Evolutionary conservation across 352 stramenopile genomes (phyloP).

Genomic region (Elongisporangium senticosum): DNA sequence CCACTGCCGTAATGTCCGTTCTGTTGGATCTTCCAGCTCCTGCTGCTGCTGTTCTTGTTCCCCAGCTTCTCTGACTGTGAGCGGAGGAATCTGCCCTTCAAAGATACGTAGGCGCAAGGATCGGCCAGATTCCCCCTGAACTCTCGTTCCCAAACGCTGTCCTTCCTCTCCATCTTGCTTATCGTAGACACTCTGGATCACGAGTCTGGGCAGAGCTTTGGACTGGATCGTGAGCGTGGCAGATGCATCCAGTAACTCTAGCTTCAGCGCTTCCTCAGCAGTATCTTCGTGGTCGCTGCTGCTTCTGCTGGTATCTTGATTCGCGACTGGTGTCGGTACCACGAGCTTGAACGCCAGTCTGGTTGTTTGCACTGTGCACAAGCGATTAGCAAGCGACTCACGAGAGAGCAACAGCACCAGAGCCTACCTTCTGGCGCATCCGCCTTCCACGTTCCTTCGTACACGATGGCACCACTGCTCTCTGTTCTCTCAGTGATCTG

Average conservation of each 20-base stretch:
- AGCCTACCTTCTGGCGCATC: constrained; percentile 17
- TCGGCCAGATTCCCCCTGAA: constrained; percentile 29
- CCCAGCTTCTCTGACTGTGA: background rate
- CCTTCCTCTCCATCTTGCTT: background rate
- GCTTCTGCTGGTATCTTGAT: background rate
- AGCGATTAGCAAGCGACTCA: background rate
- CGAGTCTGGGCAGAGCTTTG: constrained; percentile 15
- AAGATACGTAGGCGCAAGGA: constrained; percentile 32
- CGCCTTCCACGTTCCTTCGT: constrained; percentile 13
- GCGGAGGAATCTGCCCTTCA: constrained; percentile 15
- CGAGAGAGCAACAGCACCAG: background rate
- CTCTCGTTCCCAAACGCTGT: constrained; percentile 1
- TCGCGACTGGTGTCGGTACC: background rate
- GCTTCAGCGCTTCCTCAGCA: background rate
- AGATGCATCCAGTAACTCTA: constrained; percentile 9
- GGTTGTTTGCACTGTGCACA: constrained; percentile 5
- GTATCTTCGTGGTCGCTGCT: background rate
- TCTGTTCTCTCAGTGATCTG: background rate
- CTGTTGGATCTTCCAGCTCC: background rate
- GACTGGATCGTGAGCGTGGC: constrained; percentile 7
- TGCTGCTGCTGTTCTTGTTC: background rate
- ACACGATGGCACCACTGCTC: constrained; percentile 2
- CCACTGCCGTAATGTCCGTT: constrained; percentile 11
- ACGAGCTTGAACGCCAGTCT: constrained; percentile 10
- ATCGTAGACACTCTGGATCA: constrained; percentile 8